Base-by-base conservation (phyloP, 192 early-diverging fungal genomes). In the Coemansia sp. region DNA sequence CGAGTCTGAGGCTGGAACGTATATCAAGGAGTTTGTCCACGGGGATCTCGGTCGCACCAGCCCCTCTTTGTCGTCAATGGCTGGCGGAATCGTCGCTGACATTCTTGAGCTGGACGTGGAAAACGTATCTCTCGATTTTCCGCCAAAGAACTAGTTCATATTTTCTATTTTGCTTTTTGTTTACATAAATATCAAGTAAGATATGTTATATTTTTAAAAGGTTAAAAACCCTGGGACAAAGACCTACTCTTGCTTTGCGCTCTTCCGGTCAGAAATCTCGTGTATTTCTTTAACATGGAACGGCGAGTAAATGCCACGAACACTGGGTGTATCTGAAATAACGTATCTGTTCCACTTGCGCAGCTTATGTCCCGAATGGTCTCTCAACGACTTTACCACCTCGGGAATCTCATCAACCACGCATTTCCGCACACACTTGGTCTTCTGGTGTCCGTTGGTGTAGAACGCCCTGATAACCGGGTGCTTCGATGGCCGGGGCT, bases 11-110 rank as follows among this genome's bases (percentile, higher is more conserved):
- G 94, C 96, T 12, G 96, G 96, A 12, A 91, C 94, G 1, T 85
- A 84, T 42, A 88, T 98, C 61, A 98, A 98, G 66, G 96, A 98
- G 82, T 98, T 96, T 89, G 86, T 96, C 2, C 94, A 96, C 64
- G 91, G 94, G n/a, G 96, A 98, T 81, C 68, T 89, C 17, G 94
- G 94, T 4, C 85, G 94, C 25, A 96, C 94, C 1, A 69, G 68
- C 28, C 96, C 96, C 14, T 90, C 86, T 25, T 60, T 91, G 29
- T 75, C 74, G n/a, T 65, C 65, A 29, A 62, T 98, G 63, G 85
- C 84, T 2, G 82, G 92, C 36, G 61, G 45, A 8, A 31, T 85
- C 29, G 86, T 81, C 29, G 88, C 93, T 1, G 88, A 87, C 60
- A 91, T 96, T 22, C 70, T 93, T 31, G 89, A 88, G 50, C 69